Base-by-base conservation (phyloP, 306 rosid genomes). In the Vicia villosa region DNA sequence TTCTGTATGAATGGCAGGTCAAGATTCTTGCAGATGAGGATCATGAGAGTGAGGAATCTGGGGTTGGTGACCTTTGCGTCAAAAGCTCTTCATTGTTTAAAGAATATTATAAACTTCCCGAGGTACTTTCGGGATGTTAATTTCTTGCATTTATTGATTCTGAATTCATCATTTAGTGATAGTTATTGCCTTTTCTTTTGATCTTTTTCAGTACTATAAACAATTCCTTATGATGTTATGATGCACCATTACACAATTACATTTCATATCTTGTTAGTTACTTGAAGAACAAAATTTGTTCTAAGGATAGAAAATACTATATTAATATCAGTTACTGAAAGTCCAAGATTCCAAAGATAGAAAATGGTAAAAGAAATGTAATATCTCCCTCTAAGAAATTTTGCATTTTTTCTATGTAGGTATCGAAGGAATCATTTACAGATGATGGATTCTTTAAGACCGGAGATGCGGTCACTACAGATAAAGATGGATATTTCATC, bases 21-120 rank as follows among this genome's bases (percentile, higher is more conserved):
- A 91, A 84, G 81, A 81, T 87, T 77, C 37, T 87, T 46, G 68
- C 70, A 22, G 91, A 89, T 13, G 88, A 81, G 58, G 89, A 80
- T 36, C 70, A 77, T 61, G 69, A 41, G 65, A 56, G 54, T 72
- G 83, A 69, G 28, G 11, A 51, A 14, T 46, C 10, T 10, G 78
- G 36, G 52, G 69, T 46, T 65, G 99, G 99, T 19, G 97, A 94
- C 77, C 92, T 94, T 66, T 94, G 96, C 12, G 2, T 94, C 76
- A 86, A 76, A 77, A 84, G 96, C 74, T 88, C 99, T 78, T 89
- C 95, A 0, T 75, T 79, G 80, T 94, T 94, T 63, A 91, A 77
- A 80, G 92, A 89, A 81, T 91, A 91, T 72, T 94, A 91, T 91
- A 89, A 89, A 74, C 97, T 82, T 84, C 89, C 97, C 1, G 80